Conservation (phyloP, 768 basidiomycete species). For the Boletus rex-veris region DNA sequence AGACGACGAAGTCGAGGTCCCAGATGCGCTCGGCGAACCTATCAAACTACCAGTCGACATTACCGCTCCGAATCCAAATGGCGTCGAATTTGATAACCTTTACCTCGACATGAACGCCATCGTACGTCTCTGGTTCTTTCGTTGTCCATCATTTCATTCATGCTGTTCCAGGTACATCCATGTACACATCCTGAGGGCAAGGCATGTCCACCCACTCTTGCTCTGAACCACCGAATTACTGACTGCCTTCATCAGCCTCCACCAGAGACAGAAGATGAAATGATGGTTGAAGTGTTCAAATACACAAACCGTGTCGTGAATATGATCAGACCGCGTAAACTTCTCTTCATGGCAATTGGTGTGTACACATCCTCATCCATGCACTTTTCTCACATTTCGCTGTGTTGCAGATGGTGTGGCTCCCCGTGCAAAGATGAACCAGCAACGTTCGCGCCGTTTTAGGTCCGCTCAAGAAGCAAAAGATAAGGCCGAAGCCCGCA, state of each 20-base stretch:
- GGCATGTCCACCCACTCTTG: conserved; percentile 37
- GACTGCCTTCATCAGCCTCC: conserved; percentile 56
- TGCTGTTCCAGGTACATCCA: conserved; percentile 73
- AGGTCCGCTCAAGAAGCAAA: conserved; percentile 92
- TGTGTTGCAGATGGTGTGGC: conserved; percentile 83
- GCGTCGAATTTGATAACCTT: conserved; percentile 89
- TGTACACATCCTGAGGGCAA: conserved; percentile 99
- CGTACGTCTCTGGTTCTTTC: conserved; percentile 41
- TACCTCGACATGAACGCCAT: conserved; percentile 99
- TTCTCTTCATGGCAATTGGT: conserved; percentile 99
- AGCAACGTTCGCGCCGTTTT: conserved; percentile 96
- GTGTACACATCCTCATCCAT: conserved; percentile 21
- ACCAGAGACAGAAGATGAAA: conserved; percentile 96
- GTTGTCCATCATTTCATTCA: not conserved
- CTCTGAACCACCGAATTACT: not conserved
- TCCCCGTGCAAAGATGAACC: conserved; percentile 99
- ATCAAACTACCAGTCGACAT: conserved; percentile 79
- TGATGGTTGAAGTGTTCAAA: conserved; percentile 97
- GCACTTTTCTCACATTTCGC: not conserved
- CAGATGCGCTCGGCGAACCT: conserved; percentile 61
- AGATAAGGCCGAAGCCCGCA: conserved; percentile 85
- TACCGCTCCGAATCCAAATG: conserved; percentile 86
- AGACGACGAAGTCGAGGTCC: conserved; percentile 73
- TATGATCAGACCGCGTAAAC: conserved; percentile 92
- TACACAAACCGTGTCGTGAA: conserved; percentile 98